Percentiles rank a stretch among this genome's conserved stretches.
These are phyloP conservation scores for Camellia lanceoleosa DNA, from an alignment of 148 eudicot species.

Conservation along the genomic window DNA sequence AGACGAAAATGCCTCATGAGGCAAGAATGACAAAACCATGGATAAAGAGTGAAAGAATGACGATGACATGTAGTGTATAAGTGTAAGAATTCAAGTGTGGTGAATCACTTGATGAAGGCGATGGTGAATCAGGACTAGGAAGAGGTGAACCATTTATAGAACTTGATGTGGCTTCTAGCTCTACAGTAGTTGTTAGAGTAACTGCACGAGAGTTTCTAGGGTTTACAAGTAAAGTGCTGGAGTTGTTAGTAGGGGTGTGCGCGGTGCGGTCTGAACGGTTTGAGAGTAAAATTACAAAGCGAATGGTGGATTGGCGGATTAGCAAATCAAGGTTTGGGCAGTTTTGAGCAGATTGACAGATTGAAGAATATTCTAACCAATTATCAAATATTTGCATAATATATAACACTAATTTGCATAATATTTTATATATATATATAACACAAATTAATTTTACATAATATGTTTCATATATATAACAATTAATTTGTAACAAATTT, in stretches of 20 bases:
- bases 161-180: constrained; percentile 52
- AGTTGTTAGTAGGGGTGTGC: background rate
- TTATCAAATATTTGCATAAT: too few species aligned
- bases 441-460: too few species aligned
- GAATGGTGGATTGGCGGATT: too few species aligned
- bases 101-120: constrained; percentile 18
- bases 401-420: too few species aligned
- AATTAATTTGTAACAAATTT: too few species aligned
- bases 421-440: too few species aligned
- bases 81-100: constrained; percentile 8
- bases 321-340: too few species aligned
- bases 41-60: constrained; percentile 2
- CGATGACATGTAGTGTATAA: background rate
- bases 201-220: constrained; percentile 28
- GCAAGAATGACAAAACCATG: background rate
- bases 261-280: too few species aligned
- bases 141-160: constrained; percentile 7
- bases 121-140: background rate
- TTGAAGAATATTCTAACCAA: too few species aligned
- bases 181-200: constrained; percentile 47
- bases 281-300: too few species aligned
- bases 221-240: constrained; percentile 44
- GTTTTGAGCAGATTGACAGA: too few species aligned
- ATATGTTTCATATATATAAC: too few species aligned
- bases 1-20: background rate